A percentile compares a stretch with the other conserved stretches of the same genome.
phyloP scores from a whole-genome alignment of 768 basidiomycete genomes.

The Agrocybe chaxingu region DNA sequence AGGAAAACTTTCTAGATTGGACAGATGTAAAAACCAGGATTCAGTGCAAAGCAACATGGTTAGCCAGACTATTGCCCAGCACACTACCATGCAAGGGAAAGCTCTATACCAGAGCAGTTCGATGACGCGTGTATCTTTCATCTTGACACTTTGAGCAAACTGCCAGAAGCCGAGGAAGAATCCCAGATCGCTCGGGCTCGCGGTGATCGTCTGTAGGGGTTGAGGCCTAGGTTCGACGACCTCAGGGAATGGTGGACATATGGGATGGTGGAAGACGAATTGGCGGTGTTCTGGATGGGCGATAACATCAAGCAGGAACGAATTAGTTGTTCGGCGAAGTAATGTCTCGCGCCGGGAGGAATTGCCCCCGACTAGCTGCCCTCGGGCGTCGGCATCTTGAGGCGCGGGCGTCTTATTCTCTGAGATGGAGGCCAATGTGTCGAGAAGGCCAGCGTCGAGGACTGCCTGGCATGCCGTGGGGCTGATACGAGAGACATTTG shows the following conservation, averaged over 20 bases:
- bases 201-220: neutral
- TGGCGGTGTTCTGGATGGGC: constrained; percentile 9
- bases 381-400: neutral
- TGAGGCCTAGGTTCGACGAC: neutral
- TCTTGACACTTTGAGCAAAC: neutral
- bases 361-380: neutral
- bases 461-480: neutral
- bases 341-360: neutral
- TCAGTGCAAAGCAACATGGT: neutral
- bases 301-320: constrained; percentile 8
- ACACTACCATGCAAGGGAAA: constrained; percentile 1
- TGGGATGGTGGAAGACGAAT: constrained; percentile 5
- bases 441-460: neutral
- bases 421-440: neutral
- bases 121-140: neutral
- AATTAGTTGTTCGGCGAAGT: neutral
- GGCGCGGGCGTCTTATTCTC: neutral
- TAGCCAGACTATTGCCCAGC: constrained; percentile 5
- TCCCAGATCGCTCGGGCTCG: too few relatives aligned
- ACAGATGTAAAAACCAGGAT: too few relatives aligned
- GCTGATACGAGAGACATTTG: constrained; percentile 1
- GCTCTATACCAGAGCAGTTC: constrained; percentile 1
- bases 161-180: neutral
- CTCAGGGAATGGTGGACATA: constrained; percentile 2
- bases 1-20: too few relatives aligned